Base-by-base conservation (phyloP, 2,329 filamentous ascomycete species). In the Aureobasidium subglaciale region DNA sequence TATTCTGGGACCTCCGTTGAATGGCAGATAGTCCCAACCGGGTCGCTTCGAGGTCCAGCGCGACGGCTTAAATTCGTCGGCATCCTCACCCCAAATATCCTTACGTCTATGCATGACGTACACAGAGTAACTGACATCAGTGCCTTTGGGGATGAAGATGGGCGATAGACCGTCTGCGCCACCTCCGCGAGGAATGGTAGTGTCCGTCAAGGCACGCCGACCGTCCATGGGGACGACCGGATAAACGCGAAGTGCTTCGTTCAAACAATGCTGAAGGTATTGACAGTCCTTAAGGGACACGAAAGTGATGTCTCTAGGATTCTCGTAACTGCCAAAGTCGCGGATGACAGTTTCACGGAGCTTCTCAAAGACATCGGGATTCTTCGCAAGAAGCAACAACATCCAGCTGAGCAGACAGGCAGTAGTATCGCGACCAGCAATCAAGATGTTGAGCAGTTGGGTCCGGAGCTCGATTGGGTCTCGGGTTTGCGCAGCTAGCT, bases 351-450 rank as follows among this genome's bases (percentile, higher is more conserved):
- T 59, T 13, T 30, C 24, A 32, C 65, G 65, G 4, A 71, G 64
- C 37, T 65, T 65, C 6, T 32, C 22, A 53, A 63, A 69, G 16
- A 67, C 61, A 1, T 63, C 57, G 1, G 63, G 64, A 38, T 70
- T 62, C 5, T 67, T 58, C 1, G 67, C 61, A 7, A 72, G 57
- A 1, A 60, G 60, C 34, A 63, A 67, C 55, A 73, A 61, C 40
- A 70, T 41, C 61, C 70, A 63, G 40, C 60, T 65, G n/a, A 84
- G 65, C 3, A 78, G 70, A 45, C 70, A 71, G 2, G 78, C 80
- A 0, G 79, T 83, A 0, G 80, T 84, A 60, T 85, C 82, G 11
- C 80, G 71, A 1, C 80, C 81, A 0, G 80, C 81, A 1, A 82
- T 52, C 34, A 72, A 50, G 54, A 76, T 73, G 63, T 77, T 77